phyloP scores from a whole-genome alignment of 257 asterid species.

The Penstemon eatonii region DNA sequence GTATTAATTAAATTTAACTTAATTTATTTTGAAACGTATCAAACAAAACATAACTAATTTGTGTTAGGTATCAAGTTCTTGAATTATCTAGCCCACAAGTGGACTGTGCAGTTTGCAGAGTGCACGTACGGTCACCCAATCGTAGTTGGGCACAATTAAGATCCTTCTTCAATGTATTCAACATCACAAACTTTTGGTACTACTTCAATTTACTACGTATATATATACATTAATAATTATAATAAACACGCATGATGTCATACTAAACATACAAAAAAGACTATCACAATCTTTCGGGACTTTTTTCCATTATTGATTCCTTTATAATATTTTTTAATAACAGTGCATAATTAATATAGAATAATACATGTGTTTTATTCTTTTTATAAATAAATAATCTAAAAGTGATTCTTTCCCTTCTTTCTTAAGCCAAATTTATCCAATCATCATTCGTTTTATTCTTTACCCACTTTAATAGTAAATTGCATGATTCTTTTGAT shows the following conservation, averaged over 20 bases:
- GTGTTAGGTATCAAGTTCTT: too few relatives aligned
- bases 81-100: too few relatives aligned
- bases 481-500: slow-evolving; percentile 26
- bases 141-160: neutral
- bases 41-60: too few relatives aligned
- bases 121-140: too few relatives aligned
- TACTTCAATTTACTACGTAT: slow-evolving; percentile 17
- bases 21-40: too few relatives aligned
- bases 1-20: too few relatives aligned
- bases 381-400: slow-evolving; percentile 37
- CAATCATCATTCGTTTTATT: slow-evolving; percentile 44
- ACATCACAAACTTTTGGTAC: slow-evolving; percentile 44
- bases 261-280: too few relatives aligned
- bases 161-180: slow-evolving; percentile 29
- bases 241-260: too few relatives aligned
- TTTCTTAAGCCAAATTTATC: slow-evolving; percentile 72
- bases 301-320: too few relatives aligned
- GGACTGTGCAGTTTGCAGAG: too few relatives aligned
- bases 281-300: too few relatives aligned
- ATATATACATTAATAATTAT: neutral
- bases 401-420: slow-evolving; percentile 67
- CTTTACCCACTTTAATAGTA: slow-evolving; percentile 38
- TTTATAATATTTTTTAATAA: neutral
- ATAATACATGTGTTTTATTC: slow-evolving; percentile 15
- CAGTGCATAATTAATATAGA: too few relatives aligned